Conservation (phyloP, 257 asterid genomes). For the Petrea volubilis region DNA sequence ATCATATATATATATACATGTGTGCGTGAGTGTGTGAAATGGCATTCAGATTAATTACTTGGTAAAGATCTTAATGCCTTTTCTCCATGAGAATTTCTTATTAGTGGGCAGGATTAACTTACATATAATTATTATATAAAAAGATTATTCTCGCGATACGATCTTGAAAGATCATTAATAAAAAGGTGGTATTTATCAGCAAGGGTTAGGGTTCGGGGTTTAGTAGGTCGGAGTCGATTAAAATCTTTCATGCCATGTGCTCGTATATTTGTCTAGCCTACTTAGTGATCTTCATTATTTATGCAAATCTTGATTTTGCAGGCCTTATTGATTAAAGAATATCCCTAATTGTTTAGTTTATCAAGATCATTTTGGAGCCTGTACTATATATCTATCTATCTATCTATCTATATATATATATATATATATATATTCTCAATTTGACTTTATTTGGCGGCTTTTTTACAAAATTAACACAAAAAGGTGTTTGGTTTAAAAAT, state of each 20-base stretch:
- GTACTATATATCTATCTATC: neutral
- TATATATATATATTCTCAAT: no score
- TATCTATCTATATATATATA: no score
- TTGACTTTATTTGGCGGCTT: no score
- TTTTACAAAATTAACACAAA: no score
- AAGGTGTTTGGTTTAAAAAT: no score
- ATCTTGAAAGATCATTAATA: slow-evolving; percentile 1
- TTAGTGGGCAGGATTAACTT: slow-evolving; percentile 15
- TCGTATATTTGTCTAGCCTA: slow-evolving; percentile 38
- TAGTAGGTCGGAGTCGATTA: slow-evolving; percentile 11
- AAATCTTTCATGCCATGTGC: slow-evolving; percentile 46
- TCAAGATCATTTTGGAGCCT: neutral
- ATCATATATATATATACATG: no score
- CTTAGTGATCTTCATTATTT: slow-evolving; percentile 18
- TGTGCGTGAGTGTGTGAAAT: neutral
- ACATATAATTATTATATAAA: neutral
- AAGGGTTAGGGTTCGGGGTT: neutral
- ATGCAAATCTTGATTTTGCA: slow-evolving; percentile 23
- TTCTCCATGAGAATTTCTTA: neutral
- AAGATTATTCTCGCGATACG: slow-evolving; percentile 21
- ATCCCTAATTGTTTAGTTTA: neutral
- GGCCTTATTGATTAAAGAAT: slow-evolving; percentile 9
- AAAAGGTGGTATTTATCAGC: neutral
- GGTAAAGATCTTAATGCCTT: neutral
- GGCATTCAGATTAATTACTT: slow-evolving; percentile 11